Percentiles rank a stretch among this genome's conserved stretches.
Evolutionary conservation across 768 basidiomycete species (phyloP).

Genomic region (Erythrobasidium yunnanense): DNA sequence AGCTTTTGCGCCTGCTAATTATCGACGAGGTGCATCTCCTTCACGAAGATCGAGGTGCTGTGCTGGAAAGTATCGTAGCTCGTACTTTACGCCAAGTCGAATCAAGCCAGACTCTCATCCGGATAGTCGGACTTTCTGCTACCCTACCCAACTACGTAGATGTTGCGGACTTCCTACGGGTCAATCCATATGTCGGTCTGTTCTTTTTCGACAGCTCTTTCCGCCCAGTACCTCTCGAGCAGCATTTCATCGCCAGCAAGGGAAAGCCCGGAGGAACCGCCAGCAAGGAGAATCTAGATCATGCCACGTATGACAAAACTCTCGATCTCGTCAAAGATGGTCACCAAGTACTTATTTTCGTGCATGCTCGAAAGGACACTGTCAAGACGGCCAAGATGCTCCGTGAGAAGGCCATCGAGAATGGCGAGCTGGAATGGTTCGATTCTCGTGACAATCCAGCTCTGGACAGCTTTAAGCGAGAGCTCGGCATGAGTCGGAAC

Average conservation of each 20-base stretch:
- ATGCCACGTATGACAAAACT: slow-evolving; percentile 80
- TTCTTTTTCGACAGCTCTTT: slow-evolving; percentile 99
- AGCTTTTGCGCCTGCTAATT: slow-evolving; percentile 87
- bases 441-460: slow-evolving; percentile 70
- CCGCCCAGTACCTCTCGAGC: slow-evolving; percentile 87
- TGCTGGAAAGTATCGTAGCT: slow-evolving; percentile 95
- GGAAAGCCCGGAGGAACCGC: slow-evolving; percentile 68
- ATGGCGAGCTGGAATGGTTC: slow-evolving; percentile 66
- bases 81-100: slow-evolving; percentile 90
- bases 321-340: slow-evolving; percentile 74
- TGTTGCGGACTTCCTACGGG: slow-evolving; percentile 90
- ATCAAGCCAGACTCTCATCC: slow-evolving; percentile 86
- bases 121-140: slow-evolving; percentile 85
- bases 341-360: slow-evolving; percentile 99
- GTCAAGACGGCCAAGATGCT: slow-evolving; percentile 78
- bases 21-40: slow-evolving; percentile 95
- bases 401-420: slow-evolving; percentile 57
- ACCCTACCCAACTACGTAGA: slow-evolving; percentile 95
- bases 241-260: slow-evolving; percentile 86
- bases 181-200: slow-evolving; percentile 70
- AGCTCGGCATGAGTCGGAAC: slow-evolving; percentile 70
- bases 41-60: slow-evolving; percentile 94
- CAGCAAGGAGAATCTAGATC: slow-evolving; percentile 75
- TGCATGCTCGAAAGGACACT: slow-evolving; percentile 95
- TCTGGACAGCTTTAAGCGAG: slow-evolving; percentile 62